Base-by-base conservation (phyloP, 2,329 filamentous ascomycete genomes). In the Aspergillus awamori region DNA sequence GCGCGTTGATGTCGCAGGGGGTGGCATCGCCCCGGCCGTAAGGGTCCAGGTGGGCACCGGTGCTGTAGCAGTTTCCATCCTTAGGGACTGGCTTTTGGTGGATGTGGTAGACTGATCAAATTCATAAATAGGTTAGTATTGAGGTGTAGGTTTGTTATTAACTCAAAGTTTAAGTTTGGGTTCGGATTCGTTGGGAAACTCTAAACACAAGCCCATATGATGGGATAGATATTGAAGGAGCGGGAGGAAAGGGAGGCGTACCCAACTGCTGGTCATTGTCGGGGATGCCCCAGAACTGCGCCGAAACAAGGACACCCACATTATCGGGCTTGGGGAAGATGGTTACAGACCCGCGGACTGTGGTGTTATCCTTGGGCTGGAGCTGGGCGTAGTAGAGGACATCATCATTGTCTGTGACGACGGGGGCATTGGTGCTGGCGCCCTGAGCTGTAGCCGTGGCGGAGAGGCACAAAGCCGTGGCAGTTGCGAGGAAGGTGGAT, bases 11-110 rank as follows among this genome's bases (percentile, higher is more conserved):
- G 70, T 92, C 81, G 77, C 91, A 94, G 5, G 83, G 69, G 4
- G 87, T 80, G 1, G 76, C 76, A 70, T 92, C 86, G 64, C 86
- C 86, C 54, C 89, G 87, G 53, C 81, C 72, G 74, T 83, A 91
- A 17, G 91, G 90, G 70, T 93, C 89, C 11, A 92, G 83, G 70
- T 94, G 91, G 2, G 80, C 85, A 4, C 85, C 80, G 1, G 91
- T 88, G 4, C 76, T 75, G 54, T 85, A 89, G 81, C 91, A 94
- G 82, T 92, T 91, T 65, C 90, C 90, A 64, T 87, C 78, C 24
- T 73, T 74, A 5, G 87, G 84, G 10, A 92, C 87, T 8, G 87
- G 86, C 17, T 80, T 69, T 55, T 83, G 84, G 76, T 94, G 91
- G 66, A 94, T 80, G 74, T 93, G 90, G 79, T 92, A 93, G 61